Percentiles rank a stretch among this genome's conserved stretches.
Conservation (phyloP, 1,139 yeast genomes). For the Saccharomyces hybrid region DNA sequence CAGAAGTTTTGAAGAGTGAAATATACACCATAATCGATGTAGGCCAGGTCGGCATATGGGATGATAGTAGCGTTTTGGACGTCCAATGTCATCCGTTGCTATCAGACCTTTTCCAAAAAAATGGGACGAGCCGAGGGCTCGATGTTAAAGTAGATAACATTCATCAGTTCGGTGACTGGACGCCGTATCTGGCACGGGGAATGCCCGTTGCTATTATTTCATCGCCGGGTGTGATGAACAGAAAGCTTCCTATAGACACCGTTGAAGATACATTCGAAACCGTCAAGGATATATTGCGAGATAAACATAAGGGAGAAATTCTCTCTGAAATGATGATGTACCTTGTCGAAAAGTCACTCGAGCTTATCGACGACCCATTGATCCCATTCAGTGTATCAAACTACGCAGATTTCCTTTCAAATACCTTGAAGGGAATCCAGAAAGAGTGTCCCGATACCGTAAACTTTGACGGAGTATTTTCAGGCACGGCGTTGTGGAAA, state of each 20-base stretch:
- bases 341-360: conserved; percentile 46
- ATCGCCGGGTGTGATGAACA: conserved; percentile 36
- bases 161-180: conserved; percentile 52
- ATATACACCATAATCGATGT: conserved; percentile 73
- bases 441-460: conserved; percentile 33
- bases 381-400: conserved; percentile 59
- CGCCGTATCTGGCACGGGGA: conserved; percentile 51
- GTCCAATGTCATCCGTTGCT: conserved; percentile 66
- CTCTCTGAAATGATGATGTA: conserved; percentile 48
- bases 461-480: conserved; percentile 28
- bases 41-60: conserved; percentile 38
- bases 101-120: conserved; percentile 34
- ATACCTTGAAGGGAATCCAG: conserved; percentile 45
- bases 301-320: conserved; percentile 1
- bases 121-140: conserved; percentile 17
- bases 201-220: conserved; percentile 51
- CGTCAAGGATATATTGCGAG: conserved; percentile 39
- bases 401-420: conserved; percentile 41
- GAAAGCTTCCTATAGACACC: conserved; percentile 47
- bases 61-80: conserved; percentile 56
- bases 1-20: conserved; percentile 48
- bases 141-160: conserved; percentile 30
- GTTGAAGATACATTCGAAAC: conserved; percentile 64
- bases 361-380: conserved; percentile 64
- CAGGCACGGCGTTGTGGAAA: conserved; percentile 33